Base-by-base conservation (phyloP, 2,329 filamentous ascomycete genomes). In the Fusarium irregulare region DNA sequence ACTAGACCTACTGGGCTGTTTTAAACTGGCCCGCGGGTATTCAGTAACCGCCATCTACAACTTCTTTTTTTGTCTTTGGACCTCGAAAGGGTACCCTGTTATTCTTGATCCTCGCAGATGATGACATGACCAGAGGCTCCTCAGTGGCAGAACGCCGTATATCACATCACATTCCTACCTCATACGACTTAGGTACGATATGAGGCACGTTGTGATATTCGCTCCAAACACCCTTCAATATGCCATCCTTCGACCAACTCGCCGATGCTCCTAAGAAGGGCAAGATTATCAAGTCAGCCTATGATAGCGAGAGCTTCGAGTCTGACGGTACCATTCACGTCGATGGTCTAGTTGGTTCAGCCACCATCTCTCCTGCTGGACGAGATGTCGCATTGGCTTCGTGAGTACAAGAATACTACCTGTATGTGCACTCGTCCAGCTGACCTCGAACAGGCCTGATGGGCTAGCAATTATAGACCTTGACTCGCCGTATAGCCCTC, bases 391-490 rank as follows among this genome's bases (percentile, higher is more conserved):
- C 95, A 37, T 85, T 98, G 69, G 95, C 94, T 57, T 97, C 93
- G 86, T 88, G 76, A 80, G 86, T 81, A 60, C 53, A 40, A 30
- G 42, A 16, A 44, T 30, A 14, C 78, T n/a, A 21, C 11, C 27
- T 55, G 11, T 30, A 27, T 45, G 25, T 25, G 28, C 13, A 27
- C 16, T 12, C 23, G 27, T n/a, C 34, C 42, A 12, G 44, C 72
- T 71, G 48, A 67, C 37, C 9, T 18, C 8, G 13, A 56, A 21
- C 70, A 91, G 89, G 53, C 93, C 93, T 56, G 92, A 96, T 76
- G 94, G 94, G 48, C 86, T 98, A 58, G 91, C 95, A 77, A 93
- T 98, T 72, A 94, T 98, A 76, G 94, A 98, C 75, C 85, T 98
- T 48, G 94, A 98, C 81, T 94, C 91, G 13, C 93, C 93, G 1